These are phyloP conservation scores for Rhodotorula sp. DNA, from an alignment of 1,284 basidiomycete genomes.

Conservation along the genomic window DNA sequence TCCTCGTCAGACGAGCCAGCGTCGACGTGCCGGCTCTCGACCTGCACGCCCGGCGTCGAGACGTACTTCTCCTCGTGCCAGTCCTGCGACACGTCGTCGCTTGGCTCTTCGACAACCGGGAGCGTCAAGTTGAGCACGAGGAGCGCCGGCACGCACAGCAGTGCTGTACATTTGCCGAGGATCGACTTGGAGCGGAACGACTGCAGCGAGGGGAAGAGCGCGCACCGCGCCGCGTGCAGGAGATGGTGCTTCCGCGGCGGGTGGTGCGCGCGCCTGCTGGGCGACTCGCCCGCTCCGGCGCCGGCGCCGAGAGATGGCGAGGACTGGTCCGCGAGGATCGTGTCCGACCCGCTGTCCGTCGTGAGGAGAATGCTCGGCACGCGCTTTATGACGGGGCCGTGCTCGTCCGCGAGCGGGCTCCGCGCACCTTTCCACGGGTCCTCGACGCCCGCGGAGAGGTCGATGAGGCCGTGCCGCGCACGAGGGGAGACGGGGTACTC, in stretches of 20 bases:
- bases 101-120: conserved; percentile 70
- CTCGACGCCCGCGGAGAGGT: conserved; percentile 33
- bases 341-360: conserved; percentile 18
- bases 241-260: conserved; percentile 51
- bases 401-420: not conserved
- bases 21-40: not conserved
- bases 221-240: conserved; percentile 58
- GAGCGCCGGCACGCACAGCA: conserved; percentile 85
- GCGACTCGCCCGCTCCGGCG: too few species aligned
- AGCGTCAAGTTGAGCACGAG: conserved; percentile 82
- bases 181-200: conserved; percentile 71
- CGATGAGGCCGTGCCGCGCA: conserved; percentile 17
- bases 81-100: conserved; percentile 17
- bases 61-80: conserved; percentile 36
- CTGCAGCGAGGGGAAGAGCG: conserved; percentile 84
- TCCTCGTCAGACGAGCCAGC: conserved; percentile 39
- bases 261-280: not conserved
- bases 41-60: conserved; percentile 14
- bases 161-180: conserved; percentile 69
- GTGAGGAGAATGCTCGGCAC: conserved; percentile 44
- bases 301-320: not conserved
- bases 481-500: not conserved
- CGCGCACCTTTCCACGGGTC: conserved; percentile 42
- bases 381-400: conserved; percentile 7
- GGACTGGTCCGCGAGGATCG: not conserved